Evolutionary conservation across 1,284 basidiomycete genomes (phyloP).

Genomic region (Malassezia cuniculi): DNA sequence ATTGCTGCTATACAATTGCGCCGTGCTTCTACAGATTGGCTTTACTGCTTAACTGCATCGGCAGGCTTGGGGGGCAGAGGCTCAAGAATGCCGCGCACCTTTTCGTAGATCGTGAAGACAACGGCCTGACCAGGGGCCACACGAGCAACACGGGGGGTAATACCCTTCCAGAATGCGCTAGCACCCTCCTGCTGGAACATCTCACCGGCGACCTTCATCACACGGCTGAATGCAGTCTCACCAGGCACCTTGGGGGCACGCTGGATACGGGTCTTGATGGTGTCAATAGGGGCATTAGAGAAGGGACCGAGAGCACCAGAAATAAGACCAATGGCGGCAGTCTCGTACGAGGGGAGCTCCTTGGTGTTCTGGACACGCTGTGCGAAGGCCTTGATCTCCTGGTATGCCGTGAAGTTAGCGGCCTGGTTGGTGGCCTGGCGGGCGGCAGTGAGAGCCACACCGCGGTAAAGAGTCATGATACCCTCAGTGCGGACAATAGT

Average conservation of each 20-base stretch:
- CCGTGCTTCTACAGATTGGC: too few relatives aligned
- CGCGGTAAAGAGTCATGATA: conserved; percentile 69
- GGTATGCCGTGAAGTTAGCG: conserved; percentile 97
- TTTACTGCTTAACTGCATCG: conserved; percentile 2
- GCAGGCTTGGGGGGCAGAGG: not conserved
- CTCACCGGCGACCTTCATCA: conserved; percentile 61
- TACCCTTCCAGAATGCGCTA: conserved; percentile 67
- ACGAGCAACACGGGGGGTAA: conserved; percentile 86
- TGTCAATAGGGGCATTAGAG: conserved; percentile 93
- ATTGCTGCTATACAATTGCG: too few relatives aligned
- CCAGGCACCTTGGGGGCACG: conserved; percentile 67
- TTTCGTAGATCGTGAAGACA: conserved; percentile 49
- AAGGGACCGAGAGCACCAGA: conserved; percentile 93
- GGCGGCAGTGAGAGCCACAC: conserved; percentile 77
- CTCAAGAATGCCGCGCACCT: conserved; percentile 42
- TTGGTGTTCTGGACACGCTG: conserved; percentile 54
- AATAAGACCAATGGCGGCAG: conserved; percentile 82
- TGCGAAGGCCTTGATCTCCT: conserved; percentile 78
- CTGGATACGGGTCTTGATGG: conserved; percentile 78
- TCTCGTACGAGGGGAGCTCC: conserved; percentile 67
- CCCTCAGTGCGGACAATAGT: conserved; percentile 91
- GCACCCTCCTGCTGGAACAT: conserved; percentile 90
- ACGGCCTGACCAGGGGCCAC: conserved; percentile 65
- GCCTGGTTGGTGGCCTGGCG: conserved; percentile 98
- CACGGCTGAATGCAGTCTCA: conserved; percentile 59